These are phyloP conservation scores for Nyssa sinensis DNA, from an alignment of 148 eudicot species.

Conservation along the genomic window DNA sequence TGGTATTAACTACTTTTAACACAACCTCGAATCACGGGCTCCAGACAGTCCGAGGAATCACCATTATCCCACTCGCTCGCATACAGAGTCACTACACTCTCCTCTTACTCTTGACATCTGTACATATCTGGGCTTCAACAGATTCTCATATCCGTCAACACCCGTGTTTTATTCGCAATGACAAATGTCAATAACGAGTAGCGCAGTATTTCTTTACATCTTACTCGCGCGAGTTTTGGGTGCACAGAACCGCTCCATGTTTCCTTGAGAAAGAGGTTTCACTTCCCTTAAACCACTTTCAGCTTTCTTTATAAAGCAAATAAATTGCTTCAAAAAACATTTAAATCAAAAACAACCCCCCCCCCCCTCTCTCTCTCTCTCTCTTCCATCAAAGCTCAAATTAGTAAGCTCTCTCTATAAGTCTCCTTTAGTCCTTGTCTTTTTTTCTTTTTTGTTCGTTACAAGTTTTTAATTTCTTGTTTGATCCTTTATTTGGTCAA, in stretches of 20 bases:
- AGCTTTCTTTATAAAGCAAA: not conserved
- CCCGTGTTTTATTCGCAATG: not conserved
- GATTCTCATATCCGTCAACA: not conserved
- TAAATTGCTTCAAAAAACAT: not conserved
- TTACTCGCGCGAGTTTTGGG: not conserved
- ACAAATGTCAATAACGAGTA: not conserved
- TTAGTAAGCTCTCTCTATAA: constrained; percentile 11
- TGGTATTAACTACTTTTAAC: not conserved
- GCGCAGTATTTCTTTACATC: not conserved
- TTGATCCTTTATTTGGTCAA: not conserved
- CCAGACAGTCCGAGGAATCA: not conserved
- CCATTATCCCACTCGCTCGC: not conserved
- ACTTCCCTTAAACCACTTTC: constrained; percentile 1
- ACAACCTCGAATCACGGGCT: not conserved
- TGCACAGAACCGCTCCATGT: constrained; percentile 3
- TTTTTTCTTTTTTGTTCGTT: too few relatives aligned
- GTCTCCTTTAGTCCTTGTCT: not conserved
- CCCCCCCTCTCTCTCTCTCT: constrained; percentile 6
- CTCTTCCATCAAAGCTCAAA: constrained; percentile 14
- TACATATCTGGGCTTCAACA: not conserved
- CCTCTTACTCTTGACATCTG: not conserved
- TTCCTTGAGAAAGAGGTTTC: not conserved
- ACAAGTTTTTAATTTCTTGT: not conserved
- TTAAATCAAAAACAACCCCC: not conserved
- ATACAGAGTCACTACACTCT: not conserved